Evolutionary conservation across 306 rosid species (phyloP), one percentile per base, ranked within the genome.

Genomic region (Rosa persica): DNA sequence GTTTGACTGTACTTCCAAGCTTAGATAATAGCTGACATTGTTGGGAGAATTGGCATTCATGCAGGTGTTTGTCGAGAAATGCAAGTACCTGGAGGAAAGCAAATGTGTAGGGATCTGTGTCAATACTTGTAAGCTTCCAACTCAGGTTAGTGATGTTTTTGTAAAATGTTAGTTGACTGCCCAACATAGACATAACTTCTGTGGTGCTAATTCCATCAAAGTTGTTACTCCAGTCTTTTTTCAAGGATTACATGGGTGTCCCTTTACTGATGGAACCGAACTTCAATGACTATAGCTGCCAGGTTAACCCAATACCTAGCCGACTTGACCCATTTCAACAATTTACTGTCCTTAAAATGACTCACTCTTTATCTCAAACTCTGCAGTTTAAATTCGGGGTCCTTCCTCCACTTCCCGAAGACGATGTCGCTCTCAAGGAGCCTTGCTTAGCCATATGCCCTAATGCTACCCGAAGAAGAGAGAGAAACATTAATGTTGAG

Each of bases 51-150:
- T 72, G 48, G 17, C 51, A 74, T 80, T 81, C 67, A 79, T 86
- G 85, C 79, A 95, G 97, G 97, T 94, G 72, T 86, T 81, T 73
- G 97, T 95, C 43, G 96, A 95, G 86, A 91, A 86, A 83, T 95
- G 98, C 83, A 95, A 86, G 91, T 95, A 89, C 87, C 84, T 95
- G 72, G 98, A 91, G 85, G 96, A 92, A 86, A 92, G 98, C 88
- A 95, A 90, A 79, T 92, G 98, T 72, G 80, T 89, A 48, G 95
- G 97, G 47, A 87, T 95, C 51, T 95, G 97, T 85, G 49, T 81
- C 67, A 92, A 92, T 84, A 90, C 97, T 58, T 95, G 98, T 62
- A 94, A 92, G 86, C 88, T 94, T 85, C 98, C 98, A 4, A 92
- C 98, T 48, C 97, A 94, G 95, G 97, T 94, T 40, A 76, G 87